These are phyloP conservation scores for Myxozyma kluyveri DNA, from an alignment of 805 yeast species.

Conservation along the genomic window DNA sequence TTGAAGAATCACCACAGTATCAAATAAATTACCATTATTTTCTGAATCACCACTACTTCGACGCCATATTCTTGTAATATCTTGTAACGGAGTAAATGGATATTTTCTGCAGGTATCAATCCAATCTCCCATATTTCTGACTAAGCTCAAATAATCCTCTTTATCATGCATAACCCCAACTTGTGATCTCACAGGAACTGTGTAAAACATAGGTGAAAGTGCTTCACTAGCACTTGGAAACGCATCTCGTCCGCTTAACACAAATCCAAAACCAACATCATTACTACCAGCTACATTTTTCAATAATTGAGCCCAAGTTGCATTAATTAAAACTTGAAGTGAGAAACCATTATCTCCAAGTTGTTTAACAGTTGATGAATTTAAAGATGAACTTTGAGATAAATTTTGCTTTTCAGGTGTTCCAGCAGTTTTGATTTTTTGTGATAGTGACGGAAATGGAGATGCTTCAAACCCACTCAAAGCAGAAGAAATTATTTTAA, in stretches of 20 bases:
- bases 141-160: no score
- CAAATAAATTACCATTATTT: slow-evolving; percentile 8
- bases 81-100: slow-evolving; percentile 23
- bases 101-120: not conserved
- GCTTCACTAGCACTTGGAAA: slow-evolving; percentile 17
- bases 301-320: slow-evolving; percentile 29
- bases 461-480: slow-evolving; percentile 7
- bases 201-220: slow-evolving; percentile 22
- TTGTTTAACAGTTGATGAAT: not conserved
- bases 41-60: not conserved
- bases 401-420: not conserved
- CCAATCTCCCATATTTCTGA: slow-evolving; percentile 3
- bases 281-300: slow-evolving; percentile 7
- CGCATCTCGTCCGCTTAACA: slow-evolving; percentile 28
- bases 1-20: slow-evolving; percentile 24
- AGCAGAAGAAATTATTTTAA: not conserved
- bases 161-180: slow-evolving; percentile 1
- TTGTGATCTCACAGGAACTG: slow-evolving; percentile 21
- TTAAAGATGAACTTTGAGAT: not conserved
- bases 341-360: not conserved
- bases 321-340: slow-evolving; percentile 12
- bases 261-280: slow-evolving; percentile 32
- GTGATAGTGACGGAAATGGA: slow-evolving; percentile 12
- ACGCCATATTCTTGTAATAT: slow-evolving; percentile 1
- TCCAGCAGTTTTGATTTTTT: not conserved